A percentile compares a stretch with the other conserved stretches of the same genome.
Evolutionary conservation across 495 filamentous ascomycete species (phyloP).

Genomic region (Gamarada debralockiae): DNA sequence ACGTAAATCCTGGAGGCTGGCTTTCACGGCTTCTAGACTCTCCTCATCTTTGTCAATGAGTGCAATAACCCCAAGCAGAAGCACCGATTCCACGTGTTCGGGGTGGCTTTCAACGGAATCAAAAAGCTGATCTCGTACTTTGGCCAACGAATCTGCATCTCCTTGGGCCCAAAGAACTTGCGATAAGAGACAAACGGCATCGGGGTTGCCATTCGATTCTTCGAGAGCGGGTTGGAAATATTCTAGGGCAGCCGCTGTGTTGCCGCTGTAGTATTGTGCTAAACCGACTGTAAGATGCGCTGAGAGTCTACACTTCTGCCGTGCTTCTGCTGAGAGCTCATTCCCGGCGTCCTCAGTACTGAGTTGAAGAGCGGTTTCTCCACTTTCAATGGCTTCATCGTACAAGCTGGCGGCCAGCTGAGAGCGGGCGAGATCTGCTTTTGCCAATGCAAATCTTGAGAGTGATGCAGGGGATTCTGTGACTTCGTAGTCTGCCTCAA

Average conservation of each 20-base stretch:
- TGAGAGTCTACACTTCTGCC: slow-evolving; percentile 67
- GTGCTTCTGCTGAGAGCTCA: slow-evolving; percentile 47
- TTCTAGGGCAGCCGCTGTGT: slow-evolving; percentile 62
- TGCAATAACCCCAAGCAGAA: slow-evolving; percentile 78
- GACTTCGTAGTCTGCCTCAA: slow-evolving; percentile 79
- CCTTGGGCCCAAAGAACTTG: slow-evolving; percentile 93
- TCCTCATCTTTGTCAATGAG: slow-evolving; percentile 75
- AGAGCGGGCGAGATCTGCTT: slow-evolving; percentile 78
- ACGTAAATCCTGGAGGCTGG: slow-evolving; percentile 68
- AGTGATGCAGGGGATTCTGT: slow-evolving; percentile 72
- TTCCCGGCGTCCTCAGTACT: slow-evolving; percentile 56
- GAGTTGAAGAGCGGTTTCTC: slow-evolving; percentile 67
- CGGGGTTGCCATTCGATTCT: slow-evolving; percentile 73
- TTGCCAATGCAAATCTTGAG: slow-evolving; percentile 74
- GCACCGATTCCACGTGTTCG: slow-evolving; percentile 70
- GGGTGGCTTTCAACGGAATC: slow-evolving; percentile 66
- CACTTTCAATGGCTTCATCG: slow-evolving; percentile 63
- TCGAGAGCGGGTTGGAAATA: slow-evolving; percentile 80
- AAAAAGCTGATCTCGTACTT: slow-evolving; percentile 78
- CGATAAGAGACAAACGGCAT: slow-evolving; percentile 83
- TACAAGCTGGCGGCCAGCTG: slow-evolving; percentile 66
- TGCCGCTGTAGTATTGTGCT: slow-evolving; percentile 64
- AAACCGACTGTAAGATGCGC: slow-evolving; percentile 85
- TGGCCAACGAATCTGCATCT: slow-evolving; percentile 63
- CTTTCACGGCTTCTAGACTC: slow-evolving; percentile 72